These are phyloP conservation scores for Umbilicaria muhlenbergii DNA, from an alignment of 495 filamentous ascomycete species.

Conservation along the genomic window DNA sequence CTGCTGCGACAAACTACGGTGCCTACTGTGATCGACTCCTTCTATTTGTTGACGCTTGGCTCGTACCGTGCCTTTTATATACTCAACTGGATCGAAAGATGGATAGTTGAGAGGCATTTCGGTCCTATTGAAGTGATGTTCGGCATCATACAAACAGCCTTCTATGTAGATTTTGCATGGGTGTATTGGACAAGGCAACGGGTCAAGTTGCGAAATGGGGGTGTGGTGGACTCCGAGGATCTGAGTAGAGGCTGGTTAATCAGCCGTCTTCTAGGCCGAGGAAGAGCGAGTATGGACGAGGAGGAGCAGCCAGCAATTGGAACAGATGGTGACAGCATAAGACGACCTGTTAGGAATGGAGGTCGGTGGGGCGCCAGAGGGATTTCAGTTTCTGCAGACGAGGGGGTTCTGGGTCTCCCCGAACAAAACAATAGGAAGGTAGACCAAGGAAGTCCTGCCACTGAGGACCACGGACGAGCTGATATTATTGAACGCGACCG, in stretches of 20 bases:
- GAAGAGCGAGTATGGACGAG: constrained; percentile 25
- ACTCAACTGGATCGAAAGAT: constrained; percentile 74
- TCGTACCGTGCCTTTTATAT: constrained; percentile 85
- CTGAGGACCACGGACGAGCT: constrained; percentile 10
- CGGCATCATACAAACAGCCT: constrained; percentile 74
- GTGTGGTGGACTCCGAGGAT: constrained; percentile 88
- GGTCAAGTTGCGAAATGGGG: constrained; percentile 83
- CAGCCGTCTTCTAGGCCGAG: constrained; percentile 27
- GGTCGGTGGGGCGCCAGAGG: constrained; percentile 63
- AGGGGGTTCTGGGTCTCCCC: constrained; percentile 39
- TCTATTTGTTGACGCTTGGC: constrained; percentile 78
- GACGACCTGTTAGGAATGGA: constrained; percentile 13
- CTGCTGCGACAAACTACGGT: constrained; percentile 87
- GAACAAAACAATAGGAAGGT: background rate
- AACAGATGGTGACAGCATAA: constrained; percentile 7
- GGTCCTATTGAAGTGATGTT: constrained; percentile 68
- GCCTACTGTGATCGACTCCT: constrained; percentile 90
- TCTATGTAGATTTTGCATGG: constrained; percentile 94
- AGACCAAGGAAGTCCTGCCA: background rate
- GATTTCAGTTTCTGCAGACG: constrained; percentile 69
- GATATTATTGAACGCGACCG: constrained; percentile 18
- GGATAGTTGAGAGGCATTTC: constrained; percentile 35
- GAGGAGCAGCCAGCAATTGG: constrained; percentile 18
- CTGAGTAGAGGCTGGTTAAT: constrained; percentile 65
- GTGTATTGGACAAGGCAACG: constrained; percentile 88